Conservation (phyloP, 495 filamentous ascomycete species). For the Daldinia bambusicola region DNA sequence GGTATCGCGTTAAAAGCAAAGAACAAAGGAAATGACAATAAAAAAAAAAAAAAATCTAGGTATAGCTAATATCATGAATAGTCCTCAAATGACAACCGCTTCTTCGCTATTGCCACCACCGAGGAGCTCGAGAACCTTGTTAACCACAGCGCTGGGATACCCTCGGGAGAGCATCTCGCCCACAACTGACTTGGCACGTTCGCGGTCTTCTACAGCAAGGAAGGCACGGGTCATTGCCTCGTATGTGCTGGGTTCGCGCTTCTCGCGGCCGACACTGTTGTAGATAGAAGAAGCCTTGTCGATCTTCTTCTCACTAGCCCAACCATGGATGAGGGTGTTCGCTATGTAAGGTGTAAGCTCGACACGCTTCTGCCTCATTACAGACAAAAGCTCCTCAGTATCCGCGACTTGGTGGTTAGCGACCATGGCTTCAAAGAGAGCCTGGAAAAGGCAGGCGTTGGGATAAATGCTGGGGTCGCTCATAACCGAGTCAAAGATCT, state of each 20-base stretch:
- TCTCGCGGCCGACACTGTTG: conserved; percentile 72
- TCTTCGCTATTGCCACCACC: conserved; percentile 64
- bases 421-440: conserved; percentile 94
- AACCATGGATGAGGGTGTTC: conserved; percentile 98
- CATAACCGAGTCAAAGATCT: conserved; percentile 82
- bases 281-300: conserved; percentile 82
- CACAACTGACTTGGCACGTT: conserved; percentile 77
- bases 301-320: conserved; percentile 87
- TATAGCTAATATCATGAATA: background rate
- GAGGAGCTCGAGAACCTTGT: conserved; percentile 90
- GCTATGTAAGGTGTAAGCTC: conserved; percentile 97
- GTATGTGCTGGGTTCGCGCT: conserved; percentile 97
- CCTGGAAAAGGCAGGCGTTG: conserved; percentile 92
- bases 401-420: conserved; percentile 86
- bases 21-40: conserved; percentile 42
- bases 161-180: conserved; percentile 90
- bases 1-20: conserved; percentile 54
- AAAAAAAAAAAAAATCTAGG: conserved; percentile 31
- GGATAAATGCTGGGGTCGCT: conserved; percentile 69
- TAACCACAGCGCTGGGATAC: conserved; percentile 89
- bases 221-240: conserved; percentile 98
- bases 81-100: conserved; percentile 31
- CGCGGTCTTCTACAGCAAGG: conserved; percentile 81
- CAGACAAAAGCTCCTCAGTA: conserved; percentile 74
- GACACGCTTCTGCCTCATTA: conserved; percentile 77